Base-by-base conservation (phyloP, 2,329 filamentous ascomycete species). In the Neopestalotiopsis clavispora region DNA sequence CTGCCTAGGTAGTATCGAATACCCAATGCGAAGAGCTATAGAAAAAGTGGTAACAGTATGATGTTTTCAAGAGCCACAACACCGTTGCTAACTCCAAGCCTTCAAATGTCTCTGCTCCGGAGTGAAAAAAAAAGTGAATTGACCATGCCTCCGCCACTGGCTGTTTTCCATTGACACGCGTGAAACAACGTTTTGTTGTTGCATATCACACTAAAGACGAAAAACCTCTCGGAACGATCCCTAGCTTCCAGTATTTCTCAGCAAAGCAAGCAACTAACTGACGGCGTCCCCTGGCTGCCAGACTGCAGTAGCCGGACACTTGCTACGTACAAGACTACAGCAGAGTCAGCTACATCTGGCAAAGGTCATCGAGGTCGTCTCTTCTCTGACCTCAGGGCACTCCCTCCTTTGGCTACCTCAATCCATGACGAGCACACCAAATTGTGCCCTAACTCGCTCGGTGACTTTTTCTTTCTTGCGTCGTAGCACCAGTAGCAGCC, bases 371-470 rank as follows among this genome's bases (percentile, higher is more conserved):
- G 23, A 28, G 23, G 23, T 28, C 3, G 23, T 28, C 23, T 28
- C 61, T 23, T 64, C 34, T 42, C 9, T 30, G 23, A 17, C 23
- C 14, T 14, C 13, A 23, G 30, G 23, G 20, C 23, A n/a, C 56
- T 28, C 17, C 12, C 30, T 62, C 59, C 59, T 38, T 34, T 32
- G 34, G 59, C 59, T 42, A 30, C 57, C 57, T 62, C 59, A 23
- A 42, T 49, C 61, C 61, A 64, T 64, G 61, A 64, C 61, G 61
- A 64, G 42, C 14, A 64, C 14, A 64, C 61, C 20, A 64, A 64
- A 64, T 38, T 4, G 38, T 14, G 9, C 38, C 17, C 20, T n/a
- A 52, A n/a, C 1, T 20, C n/a, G 17, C 42, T 17, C 13, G 10
- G 20, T 23, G 5, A 17, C 45, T 17, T 17, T 52, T 52, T 49